Evolutionary conservation across 106 monocot genomes (phyloP), one percentile per base, ranked within the genome.

Genomic region (Allium sativum): DNA sequence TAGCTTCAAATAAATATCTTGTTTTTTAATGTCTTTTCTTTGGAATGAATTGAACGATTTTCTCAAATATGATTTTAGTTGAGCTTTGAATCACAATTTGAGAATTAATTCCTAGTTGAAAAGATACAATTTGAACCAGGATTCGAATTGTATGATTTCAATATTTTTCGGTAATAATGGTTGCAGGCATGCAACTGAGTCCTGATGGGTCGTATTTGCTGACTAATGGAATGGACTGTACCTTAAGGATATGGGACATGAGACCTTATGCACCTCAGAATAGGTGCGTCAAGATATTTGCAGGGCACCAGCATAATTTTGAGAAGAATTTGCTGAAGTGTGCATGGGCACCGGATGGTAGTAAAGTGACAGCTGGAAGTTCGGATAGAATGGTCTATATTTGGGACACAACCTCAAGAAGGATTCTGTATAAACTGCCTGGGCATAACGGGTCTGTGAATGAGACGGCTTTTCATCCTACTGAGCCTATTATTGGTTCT

Each of bases 381-480:
- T 82, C 98, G 0, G 98, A 98, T 42, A 58, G 98, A 18, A 98
- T 98, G 98, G 98, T 98, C 13, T 98, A 98, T 58, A 70, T 98
- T 21, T 98, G 98, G 98, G 98, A 98, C 61, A 98, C 98, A 12
- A 98, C 98, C 8, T 78, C 98, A 1, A 77, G 91, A 48, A 79
- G 91, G 15, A 98, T 98, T 40, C 42, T 98, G 61, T 98, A 92
- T 55, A 98, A 98, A 70, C 80, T 98, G 9, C 98, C 98, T 2
- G 98, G 98, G 20, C 98, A 98, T 65, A 98, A 84, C 48, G 98
- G 98, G 13, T 98, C 96, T 1, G 98, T 98, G 16, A 98, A 98
- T 55, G 98, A 98, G 69, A 98, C 98, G 2, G 80, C 64, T 9
- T 92, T 98, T 59, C 98, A 98, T 73, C 98, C 98, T 2, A 81